These are phyloP conservation scores for Calocera cornea DNA, from an alignment of 768 basidiomycete genomes.

Conservation along the genomic window DNA sequence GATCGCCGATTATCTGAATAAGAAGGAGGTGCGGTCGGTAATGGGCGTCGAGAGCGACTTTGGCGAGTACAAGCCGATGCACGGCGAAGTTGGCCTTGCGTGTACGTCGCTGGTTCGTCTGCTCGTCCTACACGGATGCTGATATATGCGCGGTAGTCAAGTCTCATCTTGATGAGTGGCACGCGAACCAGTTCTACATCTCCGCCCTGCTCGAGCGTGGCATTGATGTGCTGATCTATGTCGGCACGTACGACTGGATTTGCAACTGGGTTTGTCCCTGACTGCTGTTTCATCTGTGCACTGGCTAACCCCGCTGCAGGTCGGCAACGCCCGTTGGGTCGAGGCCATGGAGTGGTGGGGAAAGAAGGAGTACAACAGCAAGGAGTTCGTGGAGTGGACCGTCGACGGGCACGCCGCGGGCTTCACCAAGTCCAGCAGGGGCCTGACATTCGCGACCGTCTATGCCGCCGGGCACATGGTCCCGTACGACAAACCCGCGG, in stretches of 20 bases:
- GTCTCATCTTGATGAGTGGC: constrained; percentile 41
- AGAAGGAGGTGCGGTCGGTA: background rate
- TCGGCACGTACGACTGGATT: constrained; percentile 18
- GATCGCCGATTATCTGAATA: constrained; percentile 5
- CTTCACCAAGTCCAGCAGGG: constrained; percentile 39
- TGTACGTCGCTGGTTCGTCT: constrained; percentile 20
- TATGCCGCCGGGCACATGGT: constrained; percentile 66
- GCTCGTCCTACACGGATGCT: background rate
- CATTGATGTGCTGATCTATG: constrained; percentile 18
- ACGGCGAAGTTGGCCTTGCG: constrained; percentile 32
- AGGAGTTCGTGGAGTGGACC: constrained; percentile 40
- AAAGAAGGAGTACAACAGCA: constrained; percentile 33
- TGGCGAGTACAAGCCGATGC: constrained; percentile 46
- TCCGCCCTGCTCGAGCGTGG: constrained; percentile 23
- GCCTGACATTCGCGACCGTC: constrained; percentile 51
- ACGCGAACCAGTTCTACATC: constrained; percentile 31
- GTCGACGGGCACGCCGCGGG: constrained; percentile 44
- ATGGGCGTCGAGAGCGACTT: constrained; percentile 16
- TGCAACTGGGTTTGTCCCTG: constrained; percentile 22
- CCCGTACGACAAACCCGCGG: constrained; percentile 54
- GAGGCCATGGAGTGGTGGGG: constrained; percentile 63
- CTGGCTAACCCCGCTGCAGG: constrained; percentile 12
- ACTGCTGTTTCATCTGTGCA: background rate
- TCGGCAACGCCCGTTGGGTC: constrained; percentile 66
- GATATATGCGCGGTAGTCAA: background rate